These are phyloP conservation scores for Lentinula guzmanii DNA, from an alignment of 768 basidiomycete species.

Conservation along the genomic window DNA sequence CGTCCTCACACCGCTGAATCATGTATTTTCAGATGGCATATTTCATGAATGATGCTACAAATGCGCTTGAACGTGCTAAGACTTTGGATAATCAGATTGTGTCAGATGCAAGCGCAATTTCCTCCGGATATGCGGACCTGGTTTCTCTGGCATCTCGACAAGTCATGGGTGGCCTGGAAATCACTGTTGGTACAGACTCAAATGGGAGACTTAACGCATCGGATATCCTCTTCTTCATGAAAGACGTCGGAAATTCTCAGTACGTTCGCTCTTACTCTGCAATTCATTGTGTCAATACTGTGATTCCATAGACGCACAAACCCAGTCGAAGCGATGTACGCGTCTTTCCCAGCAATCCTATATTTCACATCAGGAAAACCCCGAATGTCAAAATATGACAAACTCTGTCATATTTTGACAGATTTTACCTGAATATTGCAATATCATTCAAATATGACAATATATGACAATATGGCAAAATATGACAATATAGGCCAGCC, in stretches of 20 bases:
- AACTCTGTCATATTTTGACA: too few species aligned
- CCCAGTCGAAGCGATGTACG: constrained; percentile 32
- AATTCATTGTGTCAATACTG: background rate
- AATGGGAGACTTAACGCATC: constrained; percentile 26
- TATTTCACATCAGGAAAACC: too few species aligned
- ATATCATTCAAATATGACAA: too few species aligned
- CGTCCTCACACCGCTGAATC: background rate
- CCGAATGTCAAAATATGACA: too few species aligned
- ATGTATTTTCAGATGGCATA: background rate
- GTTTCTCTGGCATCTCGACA: constrained; percentile 38
- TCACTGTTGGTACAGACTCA: constrained; percentile 28
- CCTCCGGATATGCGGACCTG: constrained; percentile 33
- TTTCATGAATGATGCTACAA: constrained; percentile 25
- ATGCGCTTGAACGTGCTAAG: constrained; percentile 27
- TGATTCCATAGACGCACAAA: constrained; percentile 20
- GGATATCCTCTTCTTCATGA: constrained; percentile 43
- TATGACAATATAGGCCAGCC: too few species aligned
- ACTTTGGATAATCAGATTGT: constrained; percentile 33
- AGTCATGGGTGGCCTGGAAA: constrained; percentile 38
- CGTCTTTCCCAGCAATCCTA: constrained; percentile 31
- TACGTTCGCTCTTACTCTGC: constrained; percentile 12
- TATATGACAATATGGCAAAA: too few species aligned
- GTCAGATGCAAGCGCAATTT: constrained; percentile 29
- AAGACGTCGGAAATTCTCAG: constrained; percentile 37
- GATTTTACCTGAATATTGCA: too few species aligned